phyloP scores from a whole-genome alignment of 139 green algal species.

The Haematococcus sp. region DNA sequence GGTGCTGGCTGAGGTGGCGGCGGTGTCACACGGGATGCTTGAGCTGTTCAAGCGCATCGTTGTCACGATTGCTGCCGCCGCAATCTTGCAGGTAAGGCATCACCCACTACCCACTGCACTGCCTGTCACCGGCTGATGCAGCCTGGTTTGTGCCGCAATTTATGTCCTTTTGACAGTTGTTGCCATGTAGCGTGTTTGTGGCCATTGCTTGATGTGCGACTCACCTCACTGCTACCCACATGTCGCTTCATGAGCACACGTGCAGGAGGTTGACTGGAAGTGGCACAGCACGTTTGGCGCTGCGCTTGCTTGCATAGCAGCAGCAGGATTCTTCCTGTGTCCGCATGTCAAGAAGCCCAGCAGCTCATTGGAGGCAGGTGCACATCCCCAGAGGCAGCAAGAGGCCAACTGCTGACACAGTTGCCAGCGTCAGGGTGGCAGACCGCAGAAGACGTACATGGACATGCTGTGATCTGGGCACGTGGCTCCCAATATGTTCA shows the following conservation, averaged over 20 bases:
- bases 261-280: conserved; percentile 9
- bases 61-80: conserved; percentile 8
- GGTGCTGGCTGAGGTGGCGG: conserved; percentile 13
- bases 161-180: neutral
- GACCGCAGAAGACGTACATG: no score
- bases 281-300: conserved; percentile 23
- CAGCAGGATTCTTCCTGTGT: neutral
- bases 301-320: neutral
- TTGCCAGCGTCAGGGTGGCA: no score
- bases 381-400: no score
- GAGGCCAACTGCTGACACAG: no score
- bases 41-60: conserved; percentile 32
- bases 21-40: conserved; percentile 28
- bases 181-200: neutral
- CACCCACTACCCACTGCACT: no score
- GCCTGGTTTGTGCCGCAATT: neutral
- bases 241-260: neutral
- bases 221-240: neutral
- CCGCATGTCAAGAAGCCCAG: no score
- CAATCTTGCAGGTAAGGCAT: neutral
- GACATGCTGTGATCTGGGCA: no score
- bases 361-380: no score
- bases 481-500: no score
- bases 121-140: no score
- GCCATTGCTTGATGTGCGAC: neutral